phyloP scores from a whole-genome alignment of 129 eudicot genomes.

The Flaveria brownii region DNA sequence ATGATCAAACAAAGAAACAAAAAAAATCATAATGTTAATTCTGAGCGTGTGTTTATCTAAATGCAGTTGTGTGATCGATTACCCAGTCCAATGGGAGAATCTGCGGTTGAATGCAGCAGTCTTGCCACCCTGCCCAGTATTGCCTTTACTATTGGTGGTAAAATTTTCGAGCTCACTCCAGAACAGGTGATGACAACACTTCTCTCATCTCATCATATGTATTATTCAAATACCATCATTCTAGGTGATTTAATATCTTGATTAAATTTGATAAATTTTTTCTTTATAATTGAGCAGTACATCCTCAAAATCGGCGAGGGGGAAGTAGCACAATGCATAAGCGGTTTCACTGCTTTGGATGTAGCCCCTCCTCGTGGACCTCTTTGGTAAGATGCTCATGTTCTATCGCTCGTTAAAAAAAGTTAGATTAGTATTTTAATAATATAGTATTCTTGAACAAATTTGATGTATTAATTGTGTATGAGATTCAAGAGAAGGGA shows the following conservation, averaged over 20 bases:
- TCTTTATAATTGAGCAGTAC: conserved; percentile 47
- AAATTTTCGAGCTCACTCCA: conserved; percentile 73
- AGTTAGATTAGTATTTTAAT: not conserved
- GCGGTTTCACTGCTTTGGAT: conserved; percentile 89
- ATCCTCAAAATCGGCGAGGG: conserved; percentile 87
- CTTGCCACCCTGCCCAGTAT: conserved; percentile 79
- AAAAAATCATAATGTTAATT: not conserved
- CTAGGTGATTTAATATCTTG: not conserved
- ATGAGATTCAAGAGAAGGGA: not conserved
- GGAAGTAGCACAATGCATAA: conserved; percentile 78
- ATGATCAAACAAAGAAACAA: not conserved
- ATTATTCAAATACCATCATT: not conserved
- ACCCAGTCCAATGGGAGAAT: conserved; percentile 98
- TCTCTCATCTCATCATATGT: not conserved
- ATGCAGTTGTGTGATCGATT: conserved; percentile 84
- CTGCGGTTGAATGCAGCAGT: conserved; percentile 73
- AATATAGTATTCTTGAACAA: not conserved
- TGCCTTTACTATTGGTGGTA: conserved; percentile 84
- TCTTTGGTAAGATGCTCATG: conserved; percentile 56
- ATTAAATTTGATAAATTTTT: conserved; percentile 11
- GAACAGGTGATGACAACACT: conserved; percentile 58
- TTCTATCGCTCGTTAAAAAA: not conserved
- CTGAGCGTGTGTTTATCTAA: conserved; percentile 17
- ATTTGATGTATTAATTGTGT: not conserved
- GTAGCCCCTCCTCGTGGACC: conserved; percentile 99